Evolutionary conservation across 352 stramenopile genomes (phyloP).

Genomic region (Phytophthora capsici): DNA sequence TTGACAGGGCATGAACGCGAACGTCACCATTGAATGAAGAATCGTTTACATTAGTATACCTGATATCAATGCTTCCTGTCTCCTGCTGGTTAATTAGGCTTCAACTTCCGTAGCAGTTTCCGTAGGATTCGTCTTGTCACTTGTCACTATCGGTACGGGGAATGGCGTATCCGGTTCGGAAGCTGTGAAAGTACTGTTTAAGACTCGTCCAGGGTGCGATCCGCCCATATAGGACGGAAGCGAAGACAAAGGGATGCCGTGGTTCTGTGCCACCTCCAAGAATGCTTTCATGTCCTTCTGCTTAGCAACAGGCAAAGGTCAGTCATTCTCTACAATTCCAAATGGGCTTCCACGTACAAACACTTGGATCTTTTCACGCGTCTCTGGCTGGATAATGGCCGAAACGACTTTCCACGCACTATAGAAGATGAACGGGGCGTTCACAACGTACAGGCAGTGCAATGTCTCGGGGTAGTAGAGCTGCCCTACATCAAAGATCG

Average conservation of each 20-base stretch:
- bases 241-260: constrained; percentile 65
- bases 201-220: constrained; percentile 51
- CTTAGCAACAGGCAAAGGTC: background rate
- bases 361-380: constrained; percentile 86
- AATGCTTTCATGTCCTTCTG: constrained; percentile 71
- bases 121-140: constrained; percentile 7
- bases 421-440: constrained; percentile 85
- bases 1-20: constrained; percentile 11
- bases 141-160: constrained; percentile 33
- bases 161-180: constrained; percentile 63
- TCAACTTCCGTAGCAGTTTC: constrained; percentile 20
- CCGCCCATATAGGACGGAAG: constrained; percentile 71
- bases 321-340: too few relatives aligned
- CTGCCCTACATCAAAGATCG: constrained; percentile 82
- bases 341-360: constrained; percentile 47
- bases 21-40: constrained; percentile 7
- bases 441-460: constrained; percentile 80
- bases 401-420: constrained; percentile 85
- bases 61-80: background rate
- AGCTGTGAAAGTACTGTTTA: constrained; percentile 76
- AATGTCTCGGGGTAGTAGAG: constrained; percentile 86
- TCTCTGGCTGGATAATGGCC: constrained; percentile 71
- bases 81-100: background rate
- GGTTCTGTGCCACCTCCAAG: constrained; percentile 57
- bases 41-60: constrained; percentile 12